Percentiles rank a stretch among this genome's conserved stretches.
Conservation (phyloP, 768 basidiomycete species). For the Nevesoporus exiguus region DNA sequence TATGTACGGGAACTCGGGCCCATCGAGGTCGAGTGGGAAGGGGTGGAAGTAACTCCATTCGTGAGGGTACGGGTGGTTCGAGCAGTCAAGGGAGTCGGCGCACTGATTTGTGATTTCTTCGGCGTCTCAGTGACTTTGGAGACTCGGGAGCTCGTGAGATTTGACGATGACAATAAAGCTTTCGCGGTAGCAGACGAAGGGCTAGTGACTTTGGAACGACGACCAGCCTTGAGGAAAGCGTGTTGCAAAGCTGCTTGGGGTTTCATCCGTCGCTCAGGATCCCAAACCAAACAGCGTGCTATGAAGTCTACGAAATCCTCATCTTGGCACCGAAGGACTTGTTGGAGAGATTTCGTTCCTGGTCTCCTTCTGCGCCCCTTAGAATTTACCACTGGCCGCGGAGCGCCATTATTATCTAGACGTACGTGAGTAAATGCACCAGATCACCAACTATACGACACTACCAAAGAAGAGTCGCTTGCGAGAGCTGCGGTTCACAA, state of each 20-base stretch:
- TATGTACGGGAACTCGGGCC: conserved; percentile 64
- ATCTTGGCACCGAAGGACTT: conserved; percentile 89
- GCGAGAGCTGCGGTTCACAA: conserved; percentile 89
- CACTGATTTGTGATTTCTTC: conserved; percentile 87
- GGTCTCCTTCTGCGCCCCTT: conserved; percentile 93
- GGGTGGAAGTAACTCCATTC: conserved; percentile 55
- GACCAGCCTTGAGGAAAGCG: conserved; percentile 75
- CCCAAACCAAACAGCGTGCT: conserved; percentile 96
- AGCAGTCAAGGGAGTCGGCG: conserved; percentile 83
- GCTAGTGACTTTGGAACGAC: conserved; percentile 46
- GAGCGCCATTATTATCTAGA: conserved; percentile 87
- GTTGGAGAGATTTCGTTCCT: conserved; percentile 83
- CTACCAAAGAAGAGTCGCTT: conserved; percentile 95
- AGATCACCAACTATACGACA: conserved; percentile 18
- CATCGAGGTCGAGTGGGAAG: conserved; percentile 54
- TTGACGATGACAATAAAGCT: conserved; percentile 56
- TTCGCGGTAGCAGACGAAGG: conserved; percentile 47
- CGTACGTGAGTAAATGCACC: conserved; percentile 4
- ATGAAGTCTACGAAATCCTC: conserved; percentile 97
- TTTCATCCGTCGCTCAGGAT: conserved; percentile 93
- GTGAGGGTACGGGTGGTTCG: conserved; percentile 57
- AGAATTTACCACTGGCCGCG: conserved; percentile 91
- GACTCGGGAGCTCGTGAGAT: conserved; percentile 45
- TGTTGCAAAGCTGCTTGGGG: conserved; percentile 91
- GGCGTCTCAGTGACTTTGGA: conserved; percentile 67